Evolutionary conservation across 2,329 filamentous ascomycete species (phyloP), one percentile per base, ranked within the genome.

Genomic region (Ceratocystis ficicola): DNA sequence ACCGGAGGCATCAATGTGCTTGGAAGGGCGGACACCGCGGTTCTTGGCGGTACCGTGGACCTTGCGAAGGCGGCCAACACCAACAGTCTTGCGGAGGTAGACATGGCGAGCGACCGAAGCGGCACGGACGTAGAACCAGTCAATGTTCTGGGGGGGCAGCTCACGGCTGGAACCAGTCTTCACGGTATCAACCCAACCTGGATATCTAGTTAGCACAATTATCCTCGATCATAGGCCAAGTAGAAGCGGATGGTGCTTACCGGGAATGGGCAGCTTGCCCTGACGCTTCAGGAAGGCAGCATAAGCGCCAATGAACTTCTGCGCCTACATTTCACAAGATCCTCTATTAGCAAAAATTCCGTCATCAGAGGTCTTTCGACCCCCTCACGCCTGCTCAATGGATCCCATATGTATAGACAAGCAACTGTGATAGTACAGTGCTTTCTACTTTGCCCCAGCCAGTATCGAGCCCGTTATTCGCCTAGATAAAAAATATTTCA

Each of bases 31-130:
- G 73, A 86, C 86, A 74, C 94, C 94, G 74, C 94, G 91, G 88
- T 97, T 99, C 87, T 95, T 96, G 83, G 89, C 88, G 73, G 86
- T 88, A 75, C 91, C 94, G 86, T 99, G 94, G 71, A 88, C 89
- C 84, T 95, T 96, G 80, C 93, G 89, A 74, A 99, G 87, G 77
- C 94, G 91, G 81, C 94, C 94, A 73, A 99, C 90, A 85, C 94
- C 94, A 77, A 99, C 92, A 70, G 92, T 96, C 86, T 99, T 99
- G 83, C 94, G 89, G 79, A 99, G 85, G 86, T 99, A 99, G 84
- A 99, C 87, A 85, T 97, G 93, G 77, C 92, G 91, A 76, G 94
- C 94, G 77, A 99, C 88, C 72, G 93, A 86, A 74, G 94, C 94
- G 75, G 93, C 92, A 77, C 94, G 92, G 77, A 86, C 79, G 80